phyloP scores from a whole-genome alignment of 139 green algal genomes.

The Chlamydomonas incerta region DNA sequence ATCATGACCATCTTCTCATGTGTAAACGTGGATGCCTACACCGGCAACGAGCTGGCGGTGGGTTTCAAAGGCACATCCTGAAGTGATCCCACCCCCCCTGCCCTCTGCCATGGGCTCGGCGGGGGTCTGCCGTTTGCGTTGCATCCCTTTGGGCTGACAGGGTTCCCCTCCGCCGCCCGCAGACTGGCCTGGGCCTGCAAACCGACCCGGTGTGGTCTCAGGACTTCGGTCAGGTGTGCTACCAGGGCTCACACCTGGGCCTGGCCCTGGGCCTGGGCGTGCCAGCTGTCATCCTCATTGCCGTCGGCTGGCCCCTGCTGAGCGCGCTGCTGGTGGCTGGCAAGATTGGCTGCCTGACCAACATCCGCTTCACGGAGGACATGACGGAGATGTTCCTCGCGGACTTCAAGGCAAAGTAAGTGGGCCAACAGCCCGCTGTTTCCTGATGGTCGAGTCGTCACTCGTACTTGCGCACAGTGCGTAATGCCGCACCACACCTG shows the following conservation, averaged over 20 bases:
- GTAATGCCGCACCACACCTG: no score
- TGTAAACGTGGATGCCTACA: not conserved
- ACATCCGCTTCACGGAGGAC: conserved; percentile 19
- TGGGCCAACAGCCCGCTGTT: no score
- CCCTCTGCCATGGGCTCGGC: no score
- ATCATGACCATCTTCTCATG: conserved; percentile 37
- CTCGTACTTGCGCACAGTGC: no score
- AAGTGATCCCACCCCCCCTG: no score
- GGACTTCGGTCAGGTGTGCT: conserved; percentile 25
- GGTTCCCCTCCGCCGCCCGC: not conserved
- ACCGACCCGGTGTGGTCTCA: conserved; percentile 14
- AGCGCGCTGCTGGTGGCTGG: conserved; percentile 14
- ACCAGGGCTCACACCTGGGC: conserved; percentile 24
- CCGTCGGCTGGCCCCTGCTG: conserved; percentile 20
- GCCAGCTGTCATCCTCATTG: conserved; percentile 11
- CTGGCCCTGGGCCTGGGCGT: conserved; percentile 28
- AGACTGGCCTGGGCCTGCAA: not conserved
- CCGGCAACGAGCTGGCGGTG: not conserved
- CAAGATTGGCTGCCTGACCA: conserved; percentile 6
- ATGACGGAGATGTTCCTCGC: conserved; percentile 38
- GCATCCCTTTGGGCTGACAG: no score
- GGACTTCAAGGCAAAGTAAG: conserved; percentile 30
- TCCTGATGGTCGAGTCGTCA: no score
- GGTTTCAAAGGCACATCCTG: no score
- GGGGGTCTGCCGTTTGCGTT: no score